Evolutionary conservation across 306 rosid species (phyloP).

Genomic region (Herpetospermum pedunculosum): DNA sequence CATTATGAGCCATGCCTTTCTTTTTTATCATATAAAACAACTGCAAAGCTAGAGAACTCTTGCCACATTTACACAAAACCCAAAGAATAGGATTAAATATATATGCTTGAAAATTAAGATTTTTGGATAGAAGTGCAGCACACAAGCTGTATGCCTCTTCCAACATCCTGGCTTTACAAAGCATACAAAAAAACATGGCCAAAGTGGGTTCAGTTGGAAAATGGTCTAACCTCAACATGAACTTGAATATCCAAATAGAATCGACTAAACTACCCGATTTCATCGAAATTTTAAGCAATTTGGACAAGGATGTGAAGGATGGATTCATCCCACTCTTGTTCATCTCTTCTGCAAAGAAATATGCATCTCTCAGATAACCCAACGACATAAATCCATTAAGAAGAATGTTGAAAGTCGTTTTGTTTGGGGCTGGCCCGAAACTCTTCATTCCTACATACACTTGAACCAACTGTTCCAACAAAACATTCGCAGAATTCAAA

Average conservation of each 20-base stretch:
- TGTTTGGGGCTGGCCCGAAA: conserved; percentile 29
- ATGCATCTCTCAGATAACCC: conserved; percentile 17
- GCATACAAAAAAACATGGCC: conserved; percentile 21
- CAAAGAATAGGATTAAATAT: conserved; percentile 26
- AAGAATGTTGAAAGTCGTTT: conserved; percentile 31
- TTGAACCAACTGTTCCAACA: conserved; percentile 12
- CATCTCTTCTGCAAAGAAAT: conserved; percentile 27
- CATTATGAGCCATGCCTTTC: conserved; percentile 22
- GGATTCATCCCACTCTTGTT: conserved; percentile 22
- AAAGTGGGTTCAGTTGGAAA: conserved; percentile 20
- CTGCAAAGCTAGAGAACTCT: conserved; percentile 23
- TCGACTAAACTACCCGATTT: conserved; percentile 9
- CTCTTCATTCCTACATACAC: conserved; percentile 31
- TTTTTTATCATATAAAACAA: conserved; percentile 30
- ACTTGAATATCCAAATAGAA: conserved; percentile 16
- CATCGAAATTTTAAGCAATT: conserved; percentile 21
- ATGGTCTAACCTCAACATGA: conserved; percentile 31
- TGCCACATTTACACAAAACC: conserved; percentile 28
- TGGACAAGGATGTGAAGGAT: conserved; percentile 22
- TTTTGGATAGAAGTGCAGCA: conserved; percentile 12
- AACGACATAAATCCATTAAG: conserved; percentile 26
- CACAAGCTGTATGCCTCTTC: conserved; percentile 13
- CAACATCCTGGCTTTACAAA: conserved; percentile 23
- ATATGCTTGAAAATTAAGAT: conserved; percentile 14
- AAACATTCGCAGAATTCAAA: conserved; percentile 21